Percentiles rank a stretch among this genome's conserved stretches.
Conservation (phyloP, 2,329 filamentous ascomycete species). For the Fusarium pseudonygamai region DNA sequence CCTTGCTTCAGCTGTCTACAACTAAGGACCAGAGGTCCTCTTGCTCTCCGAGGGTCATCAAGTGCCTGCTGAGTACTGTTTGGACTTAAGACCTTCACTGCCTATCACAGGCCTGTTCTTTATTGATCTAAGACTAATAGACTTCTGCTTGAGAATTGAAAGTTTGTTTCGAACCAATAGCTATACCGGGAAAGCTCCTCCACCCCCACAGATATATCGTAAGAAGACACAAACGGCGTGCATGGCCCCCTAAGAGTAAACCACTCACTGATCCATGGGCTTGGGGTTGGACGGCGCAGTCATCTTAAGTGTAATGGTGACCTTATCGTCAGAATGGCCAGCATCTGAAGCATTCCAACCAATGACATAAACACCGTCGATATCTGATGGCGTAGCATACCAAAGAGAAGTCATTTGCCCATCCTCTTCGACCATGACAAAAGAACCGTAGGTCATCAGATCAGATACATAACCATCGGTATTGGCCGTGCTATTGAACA, state of each 20-base stretch:
- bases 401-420: background rate
- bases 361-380: background rate
- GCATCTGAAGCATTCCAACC: conserved; percentile 1
- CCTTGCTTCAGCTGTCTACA: too few relatives aligned
- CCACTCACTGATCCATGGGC: background rate
- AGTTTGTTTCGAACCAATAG: background rate
- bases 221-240: background rate
- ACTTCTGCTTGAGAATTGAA: background rate
- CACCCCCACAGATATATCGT: accelerated
- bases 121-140: background rate
- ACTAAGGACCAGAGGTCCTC: too few relatives aligned
- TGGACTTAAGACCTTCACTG: accelerated
- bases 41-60: background rate
- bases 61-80: background rate
- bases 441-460: background rate
- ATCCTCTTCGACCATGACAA: background rate
- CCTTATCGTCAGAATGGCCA: background rate
- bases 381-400: background rate
- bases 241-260: too few relatives aligned
- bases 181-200: accelerated
- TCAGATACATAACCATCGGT: background rate
- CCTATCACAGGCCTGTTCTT: too few relatives aligned
- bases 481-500: background rate
- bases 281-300: background rate
- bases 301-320: background rate